A percentile compares a stretch with the other conserved stretches of the same genome.
Conservation (phyloP, 176 grass and related monocot genomes). For the Alloteropsis semialata region DNA sequence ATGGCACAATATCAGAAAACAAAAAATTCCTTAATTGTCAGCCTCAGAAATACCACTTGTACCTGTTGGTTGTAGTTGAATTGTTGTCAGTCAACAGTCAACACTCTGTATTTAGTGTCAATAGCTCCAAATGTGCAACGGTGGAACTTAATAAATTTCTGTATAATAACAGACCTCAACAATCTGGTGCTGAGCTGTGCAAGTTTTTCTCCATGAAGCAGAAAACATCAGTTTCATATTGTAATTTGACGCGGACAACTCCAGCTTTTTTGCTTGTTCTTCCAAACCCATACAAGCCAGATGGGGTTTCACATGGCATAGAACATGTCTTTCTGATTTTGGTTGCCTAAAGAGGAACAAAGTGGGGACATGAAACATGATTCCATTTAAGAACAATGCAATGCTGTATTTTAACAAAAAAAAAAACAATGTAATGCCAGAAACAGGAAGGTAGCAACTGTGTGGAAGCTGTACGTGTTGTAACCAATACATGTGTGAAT, state of each 20-base stretch:
- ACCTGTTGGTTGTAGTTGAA: background rate
- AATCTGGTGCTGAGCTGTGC: background rate
- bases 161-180: background rate
- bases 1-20: background rate
- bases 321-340: constrained; percentile 13
- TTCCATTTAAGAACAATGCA: too few species aligned
- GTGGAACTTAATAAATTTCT: background rate
- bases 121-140: background rate
- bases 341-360: background rate
- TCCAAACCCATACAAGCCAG: background rate
- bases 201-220: background rate
- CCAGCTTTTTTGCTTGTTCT: background rate
- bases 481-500: background rate
- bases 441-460: constrained; percentile 19
- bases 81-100: background rate
- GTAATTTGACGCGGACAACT: background rate
- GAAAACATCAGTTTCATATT: background rate
- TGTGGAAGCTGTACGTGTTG: constrained; percentile 3
- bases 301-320: constrained; percentile 21
- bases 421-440: background rate
- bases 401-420: too few species aligned
- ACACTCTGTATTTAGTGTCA: background rate
- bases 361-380: constrained; percentile 10
- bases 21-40: background rate
- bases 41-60: background rate